These are phyloP conservation scores for Iris pallida DNA, from an alignment of 116 monocot genomes.

Conservation along the genomic window DNA sequence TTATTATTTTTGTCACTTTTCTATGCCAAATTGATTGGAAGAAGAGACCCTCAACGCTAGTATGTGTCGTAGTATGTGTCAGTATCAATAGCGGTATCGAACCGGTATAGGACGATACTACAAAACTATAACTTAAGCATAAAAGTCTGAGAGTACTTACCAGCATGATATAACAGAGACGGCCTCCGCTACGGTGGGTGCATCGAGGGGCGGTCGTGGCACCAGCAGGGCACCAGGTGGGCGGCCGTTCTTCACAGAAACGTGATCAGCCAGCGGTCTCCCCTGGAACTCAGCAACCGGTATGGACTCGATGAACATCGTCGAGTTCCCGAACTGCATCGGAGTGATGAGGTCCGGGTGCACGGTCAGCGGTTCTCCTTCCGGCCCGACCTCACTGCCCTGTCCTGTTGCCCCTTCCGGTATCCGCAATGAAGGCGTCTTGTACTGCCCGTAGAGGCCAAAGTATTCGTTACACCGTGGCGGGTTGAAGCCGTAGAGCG, in stretches of 20 bases:
- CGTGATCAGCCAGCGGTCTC: constrained; percentile 72
- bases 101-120: too few species aligned
- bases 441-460: constrained; percentile 55
- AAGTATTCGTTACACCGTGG: constrained; percentile 42
- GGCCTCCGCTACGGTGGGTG: constrained; percentile 74
- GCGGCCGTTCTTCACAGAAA: constrained; percentile 65
- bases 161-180: too few species aligned
- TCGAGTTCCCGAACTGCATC: constrained; percentile 60
- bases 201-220: constrained; percentile 59
- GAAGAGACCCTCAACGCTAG: too few species aligned
- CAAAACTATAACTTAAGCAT: too few species aligned
- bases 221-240: constrained; percentile 59
- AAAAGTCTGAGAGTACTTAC: too few species aligned
- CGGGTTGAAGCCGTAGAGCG: constrained; percentile 40
- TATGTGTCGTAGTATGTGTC: too few species aligned
- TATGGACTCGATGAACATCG: constrained; percentile 53
- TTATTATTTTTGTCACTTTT: too few species aligned
- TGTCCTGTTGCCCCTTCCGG: not conserved
- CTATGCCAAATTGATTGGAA: too few species aligned
- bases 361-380: constrained; percentile 18
- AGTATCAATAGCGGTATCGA: too few species aligned
- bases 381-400: not conserved
- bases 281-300: constrained; percentile 72
- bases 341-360: constrained; percentile 62
- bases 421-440: constrained; percentile 16